Base-by-base conservation (phyloP, 1,284 basidiomycete species). In the Veloboletus limbatus region DNA sequence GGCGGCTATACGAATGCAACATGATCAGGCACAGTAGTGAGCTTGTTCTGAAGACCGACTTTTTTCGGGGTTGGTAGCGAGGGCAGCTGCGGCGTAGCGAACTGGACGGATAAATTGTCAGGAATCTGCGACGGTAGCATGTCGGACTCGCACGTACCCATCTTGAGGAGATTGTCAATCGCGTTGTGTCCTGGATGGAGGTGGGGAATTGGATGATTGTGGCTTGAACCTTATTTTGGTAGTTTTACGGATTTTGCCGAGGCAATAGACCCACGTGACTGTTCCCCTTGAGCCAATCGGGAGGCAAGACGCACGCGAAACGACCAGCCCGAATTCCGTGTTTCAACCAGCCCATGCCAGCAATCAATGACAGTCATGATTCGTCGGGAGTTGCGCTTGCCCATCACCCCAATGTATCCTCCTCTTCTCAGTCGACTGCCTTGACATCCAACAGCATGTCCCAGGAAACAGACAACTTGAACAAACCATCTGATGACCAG, bases 31-130 rank as follows among this genome's bases (percentile, higher is more conserved):
- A 21, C 0, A 5, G 27, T 21, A 5, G 27, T 21, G 32, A 34
- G 13, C 10, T 20, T 18, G 34, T 10, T 43, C 40, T 48, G 40
- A 45, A 21, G 45, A 80, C 83, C 53, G 48, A 94, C 92, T 90
- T 80, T 91, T 94, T 82, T 95, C 92, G 64, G 92, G 90, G 78
- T 95, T 93, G 64, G 84, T 76, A 65, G 87, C 86, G 61, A 85
- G 78, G 67, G 88, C 78, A 63, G 86, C 88, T 61, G 87, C 82
- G 63, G 92, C 89, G 82, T 96, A 96, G 69, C 92, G 91, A 74
- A 93, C 92, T 93, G 52, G 37, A 38, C 7, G 3, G n/a, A 30
- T 7, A 5, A 44, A 20, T 6, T 4, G 17, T 66, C 21, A 63
- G 45, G 0, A 17, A 31, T n/a, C 4, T 28, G 16, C 3, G 33